Evolutionary conservation across 1,284 basidiomycete genomes (phyloP), one percentile per base, ranked within the genome.

Genomic region (Ustilago lituana): DNA sequence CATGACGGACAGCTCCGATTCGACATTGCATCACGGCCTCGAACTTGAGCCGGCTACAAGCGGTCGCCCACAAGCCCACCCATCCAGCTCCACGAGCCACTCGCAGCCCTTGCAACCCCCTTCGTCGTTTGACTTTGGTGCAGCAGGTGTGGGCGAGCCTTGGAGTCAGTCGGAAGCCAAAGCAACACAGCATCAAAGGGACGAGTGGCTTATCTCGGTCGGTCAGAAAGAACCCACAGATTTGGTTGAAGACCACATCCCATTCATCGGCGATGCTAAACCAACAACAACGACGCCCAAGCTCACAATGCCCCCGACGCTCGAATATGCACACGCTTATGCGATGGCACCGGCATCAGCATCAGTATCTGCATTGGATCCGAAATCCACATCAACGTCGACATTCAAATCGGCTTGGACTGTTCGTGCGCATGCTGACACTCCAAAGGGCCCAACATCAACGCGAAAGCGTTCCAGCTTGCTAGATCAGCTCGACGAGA

Each of bases 1-100:
- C 43, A 47, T 38, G 4, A 43, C 27, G 12, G 27, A 29, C 7
- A 6, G 27, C 27, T 12, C 6, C 12, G 7, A 29, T 19, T 41
- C 40, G 15, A 40, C 52, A 8, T 22, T 17, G 33, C 53, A 27
- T 12, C 29, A 29, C n/a, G 22, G 38, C 14, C 40, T 67, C 7
- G 58, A 61, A 26, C 48, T 49, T 32, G 54, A 67, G 37, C 64
- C 61, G 36, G 60, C 61, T 27, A 49, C 64, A 17, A 62, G 57
- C 19, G 46, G 46, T 15, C 39, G 20, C 17, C 12, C 31, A 24
- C 24, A 20, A 32, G 31, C 33, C 7, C 14, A 15, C 19, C 31
- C 40, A 33, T 47, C 45, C 0, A 36, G 35, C 35, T 57, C 55
- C 4, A 23, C 44, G 4, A 38, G 23, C n/a, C 33, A 9, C 6